Evolutionary conservation across 805 yeast genomes (phyloP).

Genomic region (Pichia manshurica): DNA sequence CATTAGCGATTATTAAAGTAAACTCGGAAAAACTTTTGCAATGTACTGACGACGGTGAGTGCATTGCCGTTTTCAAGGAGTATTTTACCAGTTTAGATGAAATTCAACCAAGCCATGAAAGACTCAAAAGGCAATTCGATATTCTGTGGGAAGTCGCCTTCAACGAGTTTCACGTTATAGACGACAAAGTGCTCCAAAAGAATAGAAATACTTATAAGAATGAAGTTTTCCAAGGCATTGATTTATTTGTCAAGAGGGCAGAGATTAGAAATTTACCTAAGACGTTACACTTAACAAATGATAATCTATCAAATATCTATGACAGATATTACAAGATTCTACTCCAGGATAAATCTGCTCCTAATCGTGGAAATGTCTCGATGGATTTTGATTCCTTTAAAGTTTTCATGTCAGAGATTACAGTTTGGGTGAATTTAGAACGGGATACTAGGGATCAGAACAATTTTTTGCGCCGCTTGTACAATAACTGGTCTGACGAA

Average conservation of each 20-base stretch:
- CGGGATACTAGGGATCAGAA: constrained; percentile 29
- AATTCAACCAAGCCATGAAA: constrained; percentile 55
- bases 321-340: constrained; percentile 79
- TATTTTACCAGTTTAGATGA: constrained; percentile 75
- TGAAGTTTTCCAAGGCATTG: constrained; percentile 78
- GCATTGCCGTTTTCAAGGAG: constrained; percentile 76
- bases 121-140: constrained; percentile 77
- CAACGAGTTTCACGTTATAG: constrained; percentile 77
- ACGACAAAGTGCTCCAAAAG: constrained; percentile 65
- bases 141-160: constrained; percentile 87
- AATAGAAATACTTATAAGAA: constrained; percentile 68
- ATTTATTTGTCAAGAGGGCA: constrained; percentile 84
- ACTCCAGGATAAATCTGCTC: constrained; percentile 51
- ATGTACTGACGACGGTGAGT: constrained; percentile 88
- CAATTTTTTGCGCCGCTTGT: constrained; percentile 58
- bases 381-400: constrained; percentile 72
- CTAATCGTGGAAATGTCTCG: constrained; percentile 58
- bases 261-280: constrained; percentile 83
- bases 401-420: constrained; percentile 69
- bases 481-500: constrained; percentile 62
- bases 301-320: constrained; percentile 64
- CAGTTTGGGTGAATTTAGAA: constrained; percentile 61
- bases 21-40: constrained; percentile 79
- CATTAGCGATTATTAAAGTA: constrained; percentile 80
- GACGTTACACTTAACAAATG: constrained; percentile 51